Evolutionary conservation across 1,139 yeast species (phyloP).

Genomic region (Geotrichum candidum): DNA sequence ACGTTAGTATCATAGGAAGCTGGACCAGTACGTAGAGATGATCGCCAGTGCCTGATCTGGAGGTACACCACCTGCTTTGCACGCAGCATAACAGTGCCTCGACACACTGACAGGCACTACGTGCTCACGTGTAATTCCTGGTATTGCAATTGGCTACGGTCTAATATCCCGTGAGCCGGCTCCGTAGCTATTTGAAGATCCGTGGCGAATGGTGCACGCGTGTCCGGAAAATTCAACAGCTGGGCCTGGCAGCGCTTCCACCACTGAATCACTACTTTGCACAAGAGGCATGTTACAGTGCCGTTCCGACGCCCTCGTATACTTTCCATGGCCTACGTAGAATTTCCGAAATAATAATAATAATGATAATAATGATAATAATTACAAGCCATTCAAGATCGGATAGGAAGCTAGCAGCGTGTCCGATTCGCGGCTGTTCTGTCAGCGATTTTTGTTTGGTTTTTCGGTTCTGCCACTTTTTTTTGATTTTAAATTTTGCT

Average conservation of each 20-base stretch:
- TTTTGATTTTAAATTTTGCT: not conserved
- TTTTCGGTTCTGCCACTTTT: not conserved
- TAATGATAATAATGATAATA: too few relatives aligned
- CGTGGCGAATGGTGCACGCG: not conserved
- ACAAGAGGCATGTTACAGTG: too few relatives aligned
- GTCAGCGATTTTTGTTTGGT: not conserved
- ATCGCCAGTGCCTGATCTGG: not conserved
- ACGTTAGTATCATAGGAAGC: not conserved
- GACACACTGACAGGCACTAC: not conserved
- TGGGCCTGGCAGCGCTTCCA: not conserved
- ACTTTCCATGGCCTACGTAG: not conserved
- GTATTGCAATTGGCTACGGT: not conserved
- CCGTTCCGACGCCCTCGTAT: not conserved
- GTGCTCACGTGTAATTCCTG: not conserved
- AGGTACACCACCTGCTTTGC: not conserved
- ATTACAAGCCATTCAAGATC: too few relatives aligned
- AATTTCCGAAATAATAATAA: too few relatives aligned
- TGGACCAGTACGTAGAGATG: not conserved
- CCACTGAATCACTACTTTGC: not conserved
- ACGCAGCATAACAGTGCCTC: not conserved
- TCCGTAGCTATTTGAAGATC: not conserved
- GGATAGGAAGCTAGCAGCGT: too few relatives aligned
- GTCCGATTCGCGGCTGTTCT: not conserved
- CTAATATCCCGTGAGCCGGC: not conserved
- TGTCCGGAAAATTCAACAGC: not conserved